Evolutionary conservation across 306 rosid genomes (phyloP).

Genomic region (Glycine tomentella): DNA sequence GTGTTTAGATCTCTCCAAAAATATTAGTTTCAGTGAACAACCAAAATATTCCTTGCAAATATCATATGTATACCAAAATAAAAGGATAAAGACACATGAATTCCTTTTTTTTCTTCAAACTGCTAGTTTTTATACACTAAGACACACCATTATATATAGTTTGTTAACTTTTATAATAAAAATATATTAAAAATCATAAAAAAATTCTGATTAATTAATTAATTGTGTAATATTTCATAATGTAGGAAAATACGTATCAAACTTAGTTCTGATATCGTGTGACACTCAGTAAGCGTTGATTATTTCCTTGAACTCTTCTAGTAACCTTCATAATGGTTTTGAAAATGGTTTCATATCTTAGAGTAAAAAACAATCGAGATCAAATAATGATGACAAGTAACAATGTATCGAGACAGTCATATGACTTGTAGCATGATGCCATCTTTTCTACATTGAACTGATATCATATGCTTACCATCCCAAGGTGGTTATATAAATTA

Average conservation of each 20-base stretch:
- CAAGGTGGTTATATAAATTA: conserved; percentile 42
- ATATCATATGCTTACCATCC: conserved; percentile 45
- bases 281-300: background rate
- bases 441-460: conserved; percentile 22
- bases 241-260: too few species aligned
- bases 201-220: too few species aligned
- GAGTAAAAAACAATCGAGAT: background rate
- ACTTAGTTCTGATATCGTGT: background rate
- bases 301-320: background rate
- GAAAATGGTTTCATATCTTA: background rate
- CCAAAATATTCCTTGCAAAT: too few species aligned
- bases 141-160: too few species aligned
- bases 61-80: too few species aligned
- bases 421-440: background rate
- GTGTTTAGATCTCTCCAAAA: too few species aligned
- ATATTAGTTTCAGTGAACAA: too few species aligned
- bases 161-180: too few species aligned
- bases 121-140: background rate
- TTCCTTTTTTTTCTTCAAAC: background rate
- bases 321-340: background rate
- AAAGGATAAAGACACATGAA: too few species aligned
- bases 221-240: too few species aligned
- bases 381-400: background rate
- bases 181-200: too few species aligned
- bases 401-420: background rate